These are phyloP conservation scores for Thecaphora frezii DNA, from an alignment of 1,284 basidiomycete genomes.

Conservation along the genomic window DNA sequence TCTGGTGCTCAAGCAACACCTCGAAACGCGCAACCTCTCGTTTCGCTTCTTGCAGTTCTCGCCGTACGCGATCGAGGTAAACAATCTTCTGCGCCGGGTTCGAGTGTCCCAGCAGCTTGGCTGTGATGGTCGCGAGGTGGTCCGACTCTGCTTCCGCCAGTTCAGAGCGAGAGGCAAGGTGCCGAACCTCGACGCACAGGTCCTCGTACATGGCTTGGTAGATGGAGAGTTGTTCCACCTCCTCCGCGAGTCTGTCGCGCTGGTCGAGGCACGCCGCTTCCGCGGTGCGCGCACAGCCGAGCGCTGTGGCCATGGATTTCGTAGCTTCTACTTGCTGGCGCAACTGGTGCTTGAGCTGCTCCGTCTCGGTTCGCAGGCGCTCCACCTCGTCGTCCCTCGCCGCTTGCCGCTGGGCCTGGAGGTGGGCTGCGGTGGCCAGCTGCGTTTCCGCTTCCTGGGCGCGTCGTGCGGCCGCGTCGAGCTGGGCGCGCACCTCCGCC, in stretches of 20 bases:
- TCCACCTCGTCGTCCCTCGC: slow-evolving; percentile 11
- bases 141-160: slow-evolving; percentile 28
- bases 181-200: slow-evolving; percentile 23
- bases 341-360: slow-evolving; percentile 11
- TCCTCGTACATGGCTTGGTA: slow-evolving; percentile 21
- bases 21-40: slow-evolving; percentile 16
- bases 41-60: slow-evolving; percentile 24
- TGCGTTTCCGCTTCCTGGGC: not conserved
- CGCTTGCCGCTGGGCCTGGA: slow-evolving; percentile 18
- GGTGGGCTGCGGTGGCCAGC: slow-evolving; percentile 7
- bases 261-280: slow-evolving; percentile 25
- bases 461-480: slow-evolving; percentile 3
- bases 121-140: slow-evolving; percentile 18
- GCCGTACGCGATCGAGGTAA: slow-evolving; percentile 30
- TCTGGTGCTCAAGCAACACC: slow-evolving; percentile 17
- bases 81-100: slow-evolving; percentile 38
- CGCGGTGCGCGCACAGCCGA: slow-evolving; percentile 21
- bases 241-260: slow-evolving; percentile 18
- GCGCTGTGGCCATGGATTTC: slow-evolving; percentile 12
- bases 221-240: slow-evolving; percentile 16
- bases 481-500: slow-evolving; percentile 4
- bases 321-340: slow-evolving; percentile 14
- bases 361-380: slow-evolving; percentile 11
- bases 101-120: slow-evolving; percentile 29
- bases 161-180: slow-evolving; percentile 19